phyloP scores from a whole-genome alignment of 2,329 filamentous ascomycete genomes.

The Aspergillus sp. region DNA sequence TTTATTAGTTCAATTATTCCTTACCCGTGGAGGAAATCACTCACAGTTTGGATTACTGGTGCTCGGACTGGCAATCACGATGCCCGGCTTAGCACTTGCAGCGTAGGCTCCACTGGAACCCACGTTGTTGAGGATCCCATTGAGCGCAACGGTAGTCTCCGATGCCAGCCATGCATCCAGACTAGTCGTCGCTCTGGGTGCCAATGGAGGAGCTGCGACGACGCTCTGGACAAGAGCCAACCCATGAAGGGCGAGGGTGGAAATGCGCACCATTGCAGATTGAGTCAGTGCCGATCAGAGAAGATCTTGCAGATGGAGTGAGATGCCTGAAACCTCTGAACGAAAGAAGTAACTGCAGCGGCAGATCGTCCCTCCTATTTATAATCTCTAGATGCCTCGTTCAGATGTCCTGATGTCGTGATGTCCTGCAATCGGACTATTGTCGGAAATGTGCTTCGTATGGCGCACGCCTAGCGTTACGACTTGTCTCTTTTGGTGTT shows the following conservation, averaged over 20 bases:
- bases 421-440: too few relatives aligned
- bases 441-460: too few relatives aligned
- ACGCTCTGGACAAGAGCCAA: neutral
- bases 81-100: conserved; percentile 48
- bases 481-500: too few relatives aligned
- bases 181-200: conserved; percentile 1
- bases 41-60: conserved; percentile 55
- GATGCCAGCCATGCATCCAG: conserved; percentile 28
- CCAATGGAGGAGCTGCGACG: neutral
- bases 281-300: too few relatives aligned
- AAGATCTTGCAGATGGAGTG: too few relatives aligned
- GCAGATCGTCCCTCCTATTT: too few relatives aligned
- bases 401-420: too few relatives aligned
- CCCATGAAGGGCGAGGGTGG: neutral
- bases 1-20: neutral
- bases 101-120: conserved; percentile 51
- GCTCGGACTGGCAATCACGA: conserved; percentile 57
- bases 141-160: conserved; percentile 49
- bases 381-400: too few relatives aligned
- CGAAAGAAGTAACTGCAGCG: too few relatives aligned
- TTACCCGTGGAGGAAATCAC: too few relatives aligned
- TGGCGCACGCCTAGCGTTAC: too few relatives aligned
- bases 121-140: conserved; percentile 56
- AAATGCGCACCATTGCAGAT: neutral
- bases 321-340: too few relatives aligned